phyloP scores from a whole-genome alignment of 495 filamentous ascomycete genomes.

The Penicillium odoratum region DNA sequence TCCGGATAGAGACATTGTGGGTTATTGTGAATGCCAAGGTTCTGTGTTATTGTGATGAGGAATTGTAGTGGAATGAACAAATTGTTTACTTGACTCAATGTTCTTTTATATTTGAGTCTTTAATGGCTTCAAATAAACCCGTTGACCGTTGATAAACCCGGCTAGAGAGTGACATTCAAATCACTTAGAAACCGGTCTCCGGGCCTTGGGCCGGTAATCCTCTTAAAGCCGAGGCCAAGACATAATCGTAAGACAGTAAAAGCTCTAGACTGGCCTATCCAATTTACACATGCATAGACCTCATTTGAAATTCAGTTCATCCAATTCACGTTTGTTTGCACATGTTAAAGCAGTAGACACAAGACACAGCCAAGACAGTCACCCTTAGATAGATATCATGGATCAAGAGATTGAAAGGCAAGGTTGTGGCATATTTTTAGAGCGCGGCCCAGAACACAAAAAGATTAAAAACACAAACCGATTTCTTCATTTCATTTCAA shows the following conservation, averaged over 20 bases:
- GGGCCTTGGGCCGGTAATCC: neutral
- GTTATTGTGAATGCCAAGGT: neutral
- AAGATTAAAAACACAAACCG: slow-evolving; percentile 7
- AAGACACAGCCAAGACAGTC: slow-evolving; percentile 11
- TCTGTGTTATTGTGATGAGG: neutral
- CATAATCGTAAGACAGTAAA: too few species aligned
- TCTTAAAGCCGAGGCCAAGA: neutral
- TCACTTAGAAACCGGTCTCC: neutral
- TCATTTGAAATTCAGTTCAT: slow-evolving; percentile 32
- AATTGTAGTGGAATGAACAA: neutral
- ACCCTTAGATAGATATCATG: neutral
- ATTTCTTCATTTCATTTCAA: slow-evolving; percentile 9
- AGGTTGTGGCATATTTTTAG: slow-evolving; percentile 3
- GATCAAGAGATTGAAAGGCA: neutral
- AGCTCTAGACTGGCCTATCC: neutral
- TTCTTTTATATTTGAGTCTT: neutral
- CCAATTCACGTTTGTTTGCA: slow-evolving; percentile 34
- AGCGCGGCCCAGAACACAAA: slow-evolving; percentile 5
- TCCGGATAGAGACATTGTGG: slow-evolving; percentile 9
- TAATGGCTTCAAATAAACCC: neutral
- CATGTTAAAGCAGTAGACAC: slow-evolving; percentile 27
- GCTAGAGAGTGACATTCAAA: neutral
- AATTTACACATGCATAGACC: slow-evolving; percentile 28
- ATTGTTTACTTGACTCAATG: neutral
- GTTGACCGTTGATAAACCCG: neutral